A percentile compares a stretch with the other conserved stretches of the same genome.
Evolutionary conservation across 352 stramenopile species (phyloP).

Genomic region (Globisporangium carolinianum): DNA sequence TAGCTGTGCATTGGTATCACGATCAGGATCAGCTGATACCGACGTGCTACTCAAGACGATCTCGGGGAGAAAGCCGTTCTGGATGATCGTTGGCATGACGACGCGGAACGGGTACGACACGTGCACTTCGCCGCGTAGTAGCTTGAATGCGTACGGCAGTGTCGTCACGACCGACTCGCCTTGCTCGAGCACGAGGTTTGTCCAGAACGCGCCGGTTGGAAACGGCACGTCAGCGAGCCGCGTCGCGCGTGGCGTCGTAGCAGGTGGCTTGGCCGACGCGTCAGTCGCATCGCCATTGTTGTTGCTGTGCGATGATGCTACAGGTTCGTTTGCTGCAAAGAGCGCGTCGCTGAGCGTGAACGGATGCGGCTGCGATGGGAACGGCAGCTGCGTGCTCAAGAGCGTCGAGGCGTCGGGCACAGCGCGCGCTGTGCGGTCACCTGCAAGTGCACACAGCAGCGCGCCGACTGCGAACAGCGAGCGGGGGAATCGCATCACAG

Average conservation of each 20-base stretch:
- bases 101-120: slow-evolving; percentile 79
- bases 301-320: neutral
- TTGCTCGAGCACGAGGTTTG: slow-evolving; percentile 67
- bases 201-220: slow-evolving; percentile 78
- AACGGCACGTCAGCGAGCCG: slow-evolving; percentile 51
- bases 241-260: neutral
- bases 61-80: slow-evolving; percentile 67
- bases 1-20: slow-evolving; percentile 7
- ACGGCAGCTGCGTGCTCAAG: slow-evolving; percentile 28
- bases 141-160: slow-evolving; percentile 60
- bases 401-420: slow-evolving; percentile 8
- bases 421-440: neutral
- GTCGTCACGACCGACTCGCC: slow-evolving; percentile 49
- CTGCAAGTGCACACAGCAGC: neutral
- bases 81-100: slow-evolving; percentile 43
- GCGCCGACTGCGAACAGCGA: no score
- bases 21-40: neutral
- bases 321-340: slow-evolving; percentile 41
- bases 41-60: slow-evolving; percentile 37
- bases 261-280: neutral
- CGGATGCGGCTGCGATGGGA: slow-evolving; percentile 39
- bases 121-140: slow-evolving; percentile 52
- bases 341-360: slow-evolving; percentile 41
- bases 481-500: no score
- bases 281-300: neutral